These are phyloP conservation scores for Hanseniaspora hatyaiensis DNA, from an alignment of 805 yeast species.

Conservation along the genomic window DNA sequence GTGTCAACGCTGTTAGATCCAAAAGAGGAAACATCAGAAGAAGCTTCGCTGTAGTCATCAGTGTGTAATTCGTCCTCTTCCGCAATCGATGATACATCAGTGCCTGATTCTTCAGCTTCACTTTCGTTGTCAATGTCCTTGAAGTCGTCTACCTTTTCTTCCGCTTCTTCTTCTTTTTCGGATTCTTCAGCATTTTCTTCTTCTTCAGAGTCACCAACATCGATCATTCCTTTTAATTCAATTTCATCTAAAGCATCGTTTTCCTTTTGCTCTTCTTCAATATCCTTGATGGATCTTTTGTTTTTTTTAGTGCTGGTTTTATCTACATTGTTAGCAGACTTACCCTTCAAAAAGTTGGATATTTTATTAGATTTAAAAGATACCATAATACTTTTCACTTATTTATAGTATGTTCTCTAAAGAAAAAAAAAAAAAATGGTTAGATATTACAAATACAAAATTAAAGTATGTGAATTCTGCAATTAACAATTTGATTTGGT, in stretches of 20 bases:
- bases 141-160: not conserved
- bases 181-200: slow-evolving; percentile 40
- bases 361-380: slow-evolving; percentile 13
- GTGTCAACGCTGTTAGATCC: slow-evolving; percentile 34
- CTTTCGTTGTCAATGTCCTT: slow-evolving; percentile 5
- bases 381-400: slow-evolving; percentile 1
- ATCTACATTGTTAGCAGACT: not conserved
- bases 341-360: slow-evolving; percentile 8
- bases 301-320: not conserved
- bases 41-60: slow-evolving; percentile 24
- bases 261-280: slow-evolving; percentile 41
- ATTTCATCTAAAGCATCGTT: slow-evolving; percentile 21
- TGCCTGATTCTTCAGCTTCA: slow-evolving; percentile 20
- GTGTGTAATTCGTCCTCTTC: slow-evolving; percentile 26
- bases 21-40: slow-evolving; percentile 37
- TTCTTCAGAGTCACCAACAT: slow-evolving; percentile 35
- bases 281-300: slow-evolving; percentile 7
- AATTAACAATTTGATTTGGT: no score
- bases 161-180: slow-evolving; percentile 12
- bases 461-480: not conserved
- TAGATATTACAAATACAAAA: no score
- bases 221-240: slow-evolving; percentile 21
- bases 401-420: no score
- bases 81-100: slow-evolving; percentile 22
- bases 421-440: no score